A percentile compares a stretch with the other conserved stretches of the same genome.
These are phyloP conservation scores for Tulasnella calospora DNA, from an alignment of 768 basidiomycete species.

Conservation along the genomic window DNA sequence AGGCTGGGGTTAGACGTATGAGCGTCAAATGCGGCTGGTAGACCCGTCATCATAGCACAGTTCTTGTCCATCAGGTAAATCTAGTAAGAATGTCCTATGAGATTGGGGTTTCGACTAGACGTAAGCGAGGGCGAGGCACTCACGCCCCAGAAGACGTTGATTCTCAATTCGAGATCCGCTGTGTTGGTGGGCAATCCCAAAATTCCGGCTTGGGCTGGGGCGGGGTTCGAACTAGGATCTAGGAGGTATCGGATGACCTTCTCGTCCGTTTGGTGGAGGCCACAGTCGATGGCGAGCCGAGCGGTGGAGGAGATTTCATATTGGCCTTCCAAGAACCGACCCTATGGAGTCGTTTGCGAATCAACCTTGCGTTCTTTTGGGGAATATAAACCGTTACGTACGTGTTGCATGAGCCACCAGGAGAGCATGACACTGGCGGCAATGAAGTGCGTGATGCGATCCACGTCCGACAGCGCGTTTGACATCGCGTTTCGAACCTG, in stretches of 20 bases:
- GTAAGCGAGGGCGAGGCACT: conserved; percentile 1
- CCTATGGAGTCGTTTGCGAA: not conserved
- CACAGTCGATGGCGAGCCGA: conserved; percentile 22
- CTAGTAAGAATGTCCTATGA: not conserved
- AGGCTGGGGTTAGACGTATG: conserved; percentile 9
- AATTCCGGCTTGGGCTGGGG: conserved; percentile 2
- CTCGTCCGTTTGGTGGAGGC: conserved; percentile 23
- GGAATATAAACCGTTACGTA: not conserved
- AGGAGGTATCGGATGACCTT: conserved; percentile 3
- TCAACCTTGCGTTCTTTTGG: not conserved
- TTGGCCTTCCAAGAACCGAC: conserved; percentile 23
- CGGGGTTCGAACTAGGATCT: not conserved
- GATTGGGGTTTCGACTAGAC: not conserved
- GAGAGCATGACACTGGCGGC: conserved; percentile 14
- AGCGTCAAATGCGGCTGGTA: conserved; percentile 22
- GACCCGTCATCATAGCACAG: conserved; percentile 15
- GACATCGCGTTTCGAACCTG: not conserved
- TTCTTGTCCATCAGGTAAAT: conserved; percentile 19
- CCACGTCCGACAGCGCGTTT: conserved; percentile 7
- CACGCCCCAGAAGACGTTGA: conserved; percentile 21
- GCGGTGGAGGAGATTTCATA: conserved; percentile 22
- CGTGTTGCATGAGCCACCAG: conserved; percentile 23
- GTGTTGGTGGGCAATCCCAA: not conserved
- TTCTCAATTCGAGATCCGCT: conserved; percentile 6
- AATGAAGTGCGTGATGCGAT: conserved; percentile 11